phyloP scores from a whole-genome alignment of 345 rosid species.

The Hirschfeldia incana region DNA sequence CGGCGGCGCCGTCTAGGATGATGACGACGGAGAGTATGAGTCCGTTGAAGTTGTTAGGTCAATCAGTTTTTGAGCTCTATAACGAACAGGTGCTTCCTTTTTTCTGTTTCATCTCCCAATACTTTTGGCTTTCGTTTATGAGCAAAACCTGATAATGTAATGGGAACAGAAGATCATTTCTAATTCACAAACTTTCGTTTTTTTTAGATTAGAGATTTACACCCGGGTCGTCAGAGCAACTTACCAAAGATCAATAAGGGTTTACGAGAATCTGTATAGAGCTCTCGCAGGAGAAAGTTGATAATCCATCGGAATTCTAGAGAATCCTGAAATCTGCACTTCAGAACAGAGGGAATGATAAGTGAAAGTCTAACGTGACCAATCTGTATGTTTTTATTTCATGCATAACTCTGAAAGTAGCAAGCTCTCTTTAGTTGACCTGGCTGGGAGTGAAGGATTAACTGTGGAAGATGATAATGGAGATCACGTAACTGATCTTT shows the following conservation, averaged over 20 bases:
- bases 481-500: no score
- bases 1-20: no score
- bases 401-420: no score
- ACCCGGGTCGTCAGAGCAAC: slow-evolving; percentile 51
- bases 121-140: slow-evolving; percentile 3
- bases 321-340: slow-evolving; percentile 68
- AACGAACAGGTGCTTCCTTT: slow-evolving; percentile 83
- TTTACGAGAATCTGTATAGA: slow-evolving; percentile 56
- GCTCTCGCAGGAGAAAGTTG: slow-evolving; percentile 66
- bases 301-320: slow-evolving; percentile 72
- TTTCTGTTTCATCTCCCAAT: not conserved
- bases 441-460: no score
- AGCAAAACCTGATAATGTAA: slow-evolving; percentile 17
- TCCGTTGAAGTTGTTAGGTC: no score
- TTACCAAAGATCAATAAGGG: slow-evolving; percentile 64
- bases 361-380: slow-evolving; percentile 68
- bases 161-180: slow-evolving; percentile 18
- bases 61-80: slow-evolving; percentile 81
- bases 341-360: slow-evolving; percentile 60
- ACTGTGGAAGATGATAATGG: no score
- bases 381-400: slow-evolving; percentile 60
- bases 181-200: slow-evolving; percentile 34
- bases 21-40: no score
- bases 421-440: no score
- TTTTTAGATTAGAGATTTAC: slow-evolving; percentile 71